Percentiles rank a stretch among this genome's conserved stretches.
Evolutionary conservation across 768 basidiomycete species (phyloP).

Genomic region (Terana coerulea): DNA sequence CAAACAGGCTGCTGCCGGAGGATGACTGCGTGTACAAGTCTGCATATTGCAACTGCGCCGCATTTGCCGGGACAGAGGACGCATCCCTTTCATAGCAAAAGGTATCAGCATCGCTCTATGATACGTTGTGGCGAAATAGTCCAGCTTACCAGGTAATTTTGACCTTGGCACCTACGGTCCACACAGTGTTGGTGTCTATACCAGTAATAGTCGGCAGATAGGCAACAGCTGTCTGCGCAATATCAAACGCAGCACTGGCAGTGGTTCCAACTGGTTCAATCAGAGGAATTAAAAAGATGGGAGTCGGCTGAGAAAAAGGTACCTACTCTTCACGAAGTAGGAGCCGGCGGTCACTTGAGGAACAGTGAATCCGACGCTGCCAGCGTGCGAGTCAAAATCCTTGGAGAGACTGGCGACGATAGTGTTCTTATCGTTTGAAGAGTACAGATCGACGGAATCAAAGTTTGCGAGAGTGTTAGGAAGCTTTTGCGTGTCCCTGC

Average conservation of each 20-base stretch:
- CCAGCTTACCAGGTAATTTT: background rate
- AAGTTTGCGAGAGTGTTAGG: constrained; percentile 1
- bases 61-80: background rate
- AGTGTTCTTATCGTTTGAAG: background rate
- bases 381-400: background rate
- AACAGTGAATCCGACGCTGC: background rate
- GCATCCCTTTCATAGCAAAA: background rate
- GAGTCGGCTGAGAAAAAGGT: too few relatives aligned
- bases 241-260: background rate
- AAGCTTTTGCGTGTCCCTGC: background rate
- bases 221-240: background rate
- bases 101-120: too few relatives aligned
- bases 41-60: background rate
- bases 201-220: background rate
- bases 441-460: background rate
- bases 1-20: background rate
- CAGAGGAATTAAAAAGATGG: too few relatives aligned
- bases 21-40: constrained; percentile 1
- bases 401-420: background rate
- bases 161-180: background rate
- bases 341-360: background rate
- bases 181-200: background rate
- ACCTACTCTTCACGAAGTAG: background rate
- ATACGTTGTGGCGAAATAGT: too few relatives aligned
- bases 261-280: background rate